Percentiles rank a stretch among this genome's conserved stretches.
Evolutionary conservation across 352 stramenopile genomes (phyloP).

Genomic region (Plasmopara viticola): DNA sequence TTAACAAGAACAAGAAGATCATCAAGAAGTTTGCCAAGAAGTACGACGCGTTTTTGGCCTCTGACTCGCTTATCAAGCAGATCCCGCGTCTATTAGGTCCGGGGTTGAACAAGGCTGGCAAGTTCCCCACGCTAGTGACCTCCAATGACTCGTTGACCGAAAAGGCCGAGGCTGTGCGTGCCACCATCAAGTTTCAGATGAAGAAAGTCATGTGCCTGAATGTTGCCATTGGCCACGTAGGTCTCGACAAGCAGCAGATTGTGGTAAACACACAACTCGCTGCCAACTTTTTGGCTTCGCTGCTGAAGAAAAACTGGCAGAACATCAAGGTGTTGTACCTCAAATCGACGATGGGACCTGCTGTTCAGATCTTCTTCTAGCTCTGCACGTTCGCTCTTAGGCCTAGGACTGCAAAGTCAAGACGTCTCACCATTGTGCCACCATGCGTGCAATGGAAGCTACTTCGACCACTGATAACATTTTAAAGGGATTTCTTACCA

Average conservation of each 20-base stretch:
- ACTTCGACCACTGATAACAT: slow-evolving; percentile 35
- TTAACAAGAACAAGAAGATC: slow-evolving; percentile 99
- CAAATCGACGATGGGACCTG: slow-evolving; percentile 98
- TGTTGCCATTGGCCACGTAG: slow-evolving; percentile 97
- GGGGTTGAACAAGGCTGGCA: slow-evolving; percentile 97
- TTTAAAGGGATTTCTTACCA: slow-evolving; percentile 37
- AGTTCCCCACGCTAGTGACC: slow-evolving; percentile 98
- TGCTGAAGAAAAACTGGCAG: slow-evolving; percentile 99
- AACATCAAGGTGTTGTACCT: slow-evolving; percentile 99
- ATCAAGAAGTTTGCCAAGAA: slow-evolving; percentile 99
- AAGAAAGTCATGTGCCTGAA: slow-evolving; percentile 99
- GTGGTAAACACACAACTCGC: slow-evolving; percentile 97
- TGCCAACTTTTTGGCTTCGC: slow-evolving; percentile 98
- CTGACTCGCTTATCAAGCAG: slow-evolving; percentile 99
- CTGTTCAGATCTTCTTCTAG: slow-evolving; percentile 99
- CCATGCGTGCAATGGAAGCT: slow-evolving; percentile 24
- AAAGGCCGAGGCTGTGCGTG: slow-evolving; percentile 97
- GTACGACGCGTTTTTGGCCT: slow-evolving; percentile 99
- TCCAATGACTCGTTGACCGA: slow-evolving; percentile 94
- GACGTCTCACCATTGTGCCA: slow-evolving; percentile 27
- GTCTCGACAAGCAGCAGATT: slow-evolving; percentile 93
- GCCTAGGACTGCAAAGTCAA: slow-evolving; percentile 1
- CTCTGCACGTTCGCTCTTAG: slow-evolving; percentile 2
- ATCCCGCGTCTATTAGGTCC: slow-evolving; percentile 99
- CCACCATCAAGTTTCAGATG: slow-evolving; percentile 99